Conservation (phyloP, 2,329 filamentous ascomycete genomes). For the Chaetomiaceae sp. region DNA sequence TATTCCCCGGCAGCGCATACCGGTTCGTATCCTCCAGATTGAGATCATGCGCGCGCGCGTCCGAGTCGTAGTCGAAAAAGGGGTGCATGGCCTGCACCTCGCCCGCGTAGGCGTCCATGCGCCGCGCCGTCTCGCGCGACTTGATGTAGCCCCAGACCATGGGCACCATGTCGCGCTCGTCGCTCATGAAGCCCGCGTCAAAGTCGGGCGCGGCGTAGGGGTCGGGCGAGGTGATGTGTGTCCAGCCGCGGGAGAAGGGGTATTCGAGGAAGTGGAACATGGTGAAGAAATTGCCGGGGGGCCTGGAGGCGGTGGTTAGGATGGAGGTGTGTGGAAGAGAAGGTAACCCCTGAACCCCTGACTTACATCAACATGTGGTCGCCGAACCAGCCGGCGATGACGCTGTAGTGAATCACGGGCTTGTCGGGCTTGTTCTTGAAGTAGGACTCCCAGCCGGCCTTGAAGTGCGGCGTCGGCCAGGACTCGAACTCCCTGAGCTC, state of each 20-base stretch:
- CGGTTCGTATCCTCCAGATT: constrained; percentile 70
- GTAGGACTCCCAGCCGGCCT: constrained; percentile 72
- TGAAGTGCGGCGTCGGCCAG: constrained; percentile 73
- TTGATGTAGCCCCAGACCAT: constrained; percentile 86
- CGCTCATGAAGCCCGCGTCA: constrained; percentile 80
- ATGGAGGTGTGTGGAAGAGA: constrained; percentile 19
- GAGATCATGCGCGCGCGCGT: constrained; percentile 66
- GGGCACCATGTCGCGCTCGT: constrained; percentile 77
- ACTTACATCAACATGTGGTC: constrained; percentile 56
- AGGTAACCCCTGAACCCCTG: background rate
- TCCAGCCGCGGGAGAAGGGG: constrained; percentile 68
- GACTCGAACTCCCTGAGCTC: constrained; percentile 65
- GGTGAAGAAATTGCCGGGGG: constrained; percentile 73
- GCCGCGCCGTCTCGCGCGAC: constrained; percentile 71
- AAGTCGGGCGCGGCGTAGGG: constrained; percentile 74
- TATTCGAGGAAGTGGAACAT: constrained; percentile 82
- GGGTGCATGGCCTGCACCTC: constrained; percentile 68
- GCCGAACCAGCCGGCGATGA: constrained; percentile 65
- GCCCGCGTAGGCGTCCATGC: constrained; percentile 73
- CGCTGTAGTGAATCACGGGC: constrained; percentile 80
- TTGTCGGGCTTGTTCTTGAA: constrained; percentile 83
- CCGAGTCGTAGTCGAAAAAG: constrained; percentile 66
- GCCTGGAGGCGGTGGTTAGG: constrained; percentile 46
- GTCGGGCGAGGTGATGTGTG: constrained; percentile 65
- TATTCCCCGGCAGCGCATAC: constrained; percentile 69